Percentiles rank a stretch among this genome's conserved stretches.
Evolutionary conservation across 495 filamentous ascomycete genomes (phyloP).

Genomic region (Aspergillus leporis): DNA sequence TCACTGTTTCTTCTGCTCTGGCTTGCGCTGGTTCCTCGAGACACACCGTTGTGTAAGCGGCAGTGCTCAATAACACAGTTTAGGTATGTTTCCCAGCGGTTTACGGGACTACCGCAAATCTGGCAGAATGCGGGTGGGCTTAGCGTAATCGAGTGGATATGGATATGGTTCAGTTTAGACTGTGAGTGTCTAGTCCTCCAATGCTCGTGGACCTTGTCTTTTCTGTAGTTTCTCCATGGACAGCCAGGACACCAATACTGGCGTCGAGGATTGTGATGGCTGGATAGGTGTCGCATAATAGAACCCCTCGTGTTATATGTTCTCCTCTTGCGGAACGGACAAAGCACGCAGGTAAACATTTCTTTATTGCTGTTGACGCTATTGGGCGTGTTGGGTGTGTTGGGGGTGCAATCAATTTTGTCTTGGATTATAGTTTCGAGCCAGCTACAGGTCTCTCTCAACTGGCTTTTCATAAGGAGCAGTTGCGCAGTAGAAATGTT

Average conservation of each 20-base stretch:
- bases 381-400: not conserved
- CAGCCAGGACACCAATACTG: slow-evolving; percentile 2
- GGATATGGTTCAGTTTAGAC: not conserved
- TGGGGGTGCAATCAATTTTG: not conserved
- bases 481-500: not conserved
- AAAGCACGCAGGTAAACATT: slow-evolving; percentile 4
- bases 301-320: not conserved
- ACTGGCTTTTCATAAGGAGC: not conserved
- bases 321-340: not conserved
- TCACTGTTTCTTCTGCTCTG: slow-evolving; percentile 9
- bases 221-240: not conserved
- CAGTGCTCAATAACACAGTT: slow-evolving; percentile 13
- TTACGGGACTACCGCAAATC: not conserved
- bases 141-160: not conserved
- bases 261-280: not conserved
- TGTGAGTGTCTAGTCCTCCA: not conserved
- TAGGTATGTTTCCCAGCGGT: slow-evolving; percentile 11
- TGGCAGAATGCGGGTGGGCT: not conserved
- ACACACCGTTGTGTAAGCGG: not conserved
- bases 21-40: slow-evolving; percentile 4
- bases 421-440: slow-evolving; percentile 6
- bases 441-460: not conserved
- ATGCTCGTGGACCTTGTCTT: slow-evolving; percentile 12
- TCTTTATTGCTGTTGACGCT: not conserved
- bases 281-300: slow-evolving; percentile 8